Evolutionary conservation across 2,329 filamentous ascomycete species (phyloP).

Genomic region (Cladophialophora psammophila): DNA sequence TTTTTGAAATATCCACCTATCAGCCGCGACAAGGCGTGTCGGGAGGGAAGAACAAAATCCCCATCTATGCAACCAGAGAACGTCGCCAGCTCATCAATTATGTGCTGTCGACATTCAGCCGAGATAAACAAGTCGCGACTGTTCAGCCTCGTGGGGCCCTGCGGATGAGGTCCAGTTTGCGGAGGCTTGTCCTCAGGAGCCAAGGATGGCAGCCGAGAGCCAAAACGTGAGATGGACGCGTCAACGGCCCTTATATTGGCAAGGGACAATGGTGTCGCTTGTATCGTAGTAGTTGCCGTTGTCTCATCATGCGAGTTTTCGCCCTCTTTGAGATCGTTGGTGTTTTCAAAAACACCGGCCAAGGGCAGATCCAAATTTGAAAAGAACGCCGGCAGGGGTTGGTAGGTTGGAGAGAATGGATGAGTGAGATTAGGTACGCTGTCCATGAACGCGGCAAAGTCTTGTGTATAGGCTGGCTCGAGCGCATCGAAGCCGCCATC

Average conservation of each 20-base stretch:
- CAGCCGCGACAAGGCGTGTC: slow-evolving; percentile 72
- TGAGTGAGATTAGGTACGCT: slow-evolving; percentile 12
- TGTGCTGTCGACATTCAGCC: slow-evolving; percentile 43
- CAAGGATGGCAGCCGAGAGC: slow-evolving; percentile 49
- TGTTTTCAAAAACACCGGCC: slow-evolving; percentile 32
- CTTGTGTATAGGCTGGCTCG: slow-evolving; percentile 12
- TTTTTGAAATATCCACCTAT: slow-evolving; percentile 74
- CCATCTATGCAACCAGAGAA: slow-evolving; percentile 24
- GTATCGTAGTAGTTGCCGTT: slow-evolving; percentile 2
- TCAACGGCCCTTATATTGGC: background rate
- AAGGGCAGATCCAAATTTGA: slow-evolving; percentile 46
- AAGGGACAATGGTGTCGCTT: background rate
- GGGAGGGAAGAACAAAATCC: slow-evolving; percentile 58
- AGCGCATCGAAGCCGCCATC: slow-evolving; percentile 6
- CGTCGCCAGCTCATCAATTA: slow-evolving; percentile 28
- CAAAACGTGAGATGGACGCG: slow-evolving; percentile 46
- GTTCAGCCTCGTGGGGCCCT: slow-evolving; percentile 13
- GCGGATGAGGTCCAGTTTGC: slow-evolving; percentile 11
- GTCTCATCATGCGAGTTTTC: slow-evolving; percentile 43
- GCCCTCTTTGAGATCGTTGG: slow-evolving; percentile 1
- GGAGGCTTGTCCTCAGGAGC: slow-evolving; percentile 45
- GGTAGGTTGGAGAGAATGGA: slow-evolving; percentile 41
- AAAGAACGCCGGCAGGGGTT: slow-evolving; percentile 51
- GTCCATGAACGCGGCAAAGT: slow-evolving; percentile 19
- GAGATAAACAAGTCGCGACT: slow-evolving; percentile 41